Evolutionary conservation across 2,329 filamentous ascomycete genomes (phyloP).

Genomic region (Rosellinia necatrix): DNA sequence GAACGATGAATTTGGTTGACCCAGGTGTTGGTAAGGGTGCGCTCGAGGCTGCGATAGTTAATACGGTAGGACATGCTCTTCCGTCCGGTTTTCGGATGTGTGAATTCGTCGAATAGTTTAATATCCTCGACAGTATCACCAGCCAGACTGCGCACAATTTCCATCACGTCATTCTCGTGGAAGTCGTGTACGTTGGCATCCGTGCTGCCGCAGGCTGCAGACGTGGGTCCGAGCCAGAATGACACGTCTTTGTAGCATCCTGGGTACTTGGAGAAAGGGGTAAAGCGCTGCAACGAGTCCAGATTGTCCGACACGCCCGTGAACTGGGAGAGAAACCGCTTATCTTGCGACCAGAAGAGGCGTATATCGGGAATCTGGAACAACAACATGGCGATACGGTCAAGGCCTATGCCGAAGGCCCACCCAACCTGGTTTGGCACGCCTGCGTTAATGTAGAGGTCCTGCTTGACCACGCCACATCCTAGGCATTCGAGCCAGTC

Average conservation of each 20-base stretch:
- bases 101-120: constrained; percentile 80
- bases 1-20: constrained; percentile 74
- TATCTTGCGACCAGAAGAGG: constrained; percentile 90
- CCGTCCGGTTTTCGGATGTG: constrained; percentile 80
- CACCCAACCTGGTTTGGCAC: constrained; percentile 80
- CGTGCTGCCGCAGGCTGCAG: constrained; percentile 53
- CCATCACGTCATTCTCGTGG: constrained; percentile 98
- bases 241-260: constrained; percentile 89
- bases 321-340: constrained; percentile 88
- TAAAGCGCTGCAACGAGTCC: constrained; percentile 64
- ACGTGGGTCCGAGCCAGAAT: constrained; percentile 75
- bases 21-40: constrained; percentile 84
- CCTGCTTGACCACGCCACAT: constrained; percentile 87
- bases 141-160: constrained; percentile 81
- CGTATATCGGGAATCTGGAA: constrained; percentile 97
- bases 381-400: constrained; percentile 95
- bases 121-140: constrained; percentile 91
- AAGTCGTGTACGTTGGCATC: constrained; percentile 57
- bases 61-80: constrained; percentile 90
- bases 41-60: constrained; percentile 90
- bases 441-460: constrained; percentile 76
- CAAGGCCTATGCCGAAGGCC: constrained; percentile 94
- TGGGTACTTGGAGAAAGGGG: constrained; percentile 89
- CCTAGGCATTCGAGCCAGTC: constrained; percentile 96
- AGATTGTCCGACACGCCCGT: constrained; percentile 60